Evolutionary conservation across 1,139 yeast genomes (phyloP).

Genomic region (Sugiyamaella japonica): DNA sequence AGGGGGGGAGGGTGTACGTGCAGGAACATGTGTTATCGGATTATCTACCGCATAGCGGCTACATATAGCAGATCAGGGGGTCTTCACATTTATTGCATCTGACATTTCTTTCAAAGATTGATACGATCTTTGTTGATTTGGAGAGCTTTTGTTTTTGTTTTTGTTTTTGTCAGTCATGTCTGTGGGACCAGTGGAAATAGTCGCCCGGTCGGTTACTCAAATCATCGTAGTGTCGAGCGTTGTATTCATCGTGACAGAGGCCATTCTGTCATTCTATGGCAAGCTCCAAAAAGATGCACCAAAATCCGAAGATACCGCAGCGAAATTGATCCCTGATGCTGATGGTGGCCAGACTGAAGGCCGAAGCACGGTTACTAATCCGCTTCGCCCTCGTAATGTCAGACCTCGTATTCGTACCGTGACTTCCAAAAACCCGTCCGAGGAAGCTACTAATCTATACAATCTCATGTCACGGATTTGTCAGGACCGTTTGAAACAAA

Average conservation of each 20-base stretch:
- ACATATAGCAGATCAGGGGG: not conserved
- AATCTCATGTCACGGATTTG: conserved; percentile 18
- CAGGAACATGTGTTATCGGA: not conserved
- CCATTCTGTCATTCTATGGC: not conserved
- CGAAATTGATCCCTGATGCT: too few species aligned
- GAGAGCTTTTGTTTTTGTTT: too few species aligned
- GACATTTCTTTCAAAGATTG: too few species aligned
- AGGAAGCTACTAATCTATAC: conserved; percentile 3
- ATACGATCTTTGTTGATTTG: too few species aligned
- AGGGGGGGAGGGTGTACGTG: too few species aligned
- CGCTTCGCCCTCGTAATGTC: conserved; percentile 1
- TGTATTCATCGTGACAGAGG: not conserved
- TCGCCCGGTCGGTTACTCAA: not conserved
- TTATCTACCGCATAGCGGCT: not conserved
- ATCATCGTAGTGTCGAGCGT: not conserved
- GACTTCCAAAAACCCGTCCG: conserved; percentile 7
- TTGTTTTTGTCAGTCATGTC: too few species aligned
- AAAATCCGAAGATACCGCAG: not conserved
- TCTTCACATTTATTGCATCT: too few species aligned
- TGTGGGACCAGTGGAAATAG: not conserved
- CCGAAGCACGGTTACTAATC: not conserved
- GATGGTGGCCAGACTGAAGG: too few species aligned
- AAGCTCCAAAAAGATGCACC: not conserved
- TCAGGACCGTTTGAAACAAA: conserved; percentile 12
- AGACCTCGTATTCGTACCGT: not conserved